Conservation (phyloP, 2,329 filamentous ascomycete species). For the Colletotrichum godetiae region DNA sequence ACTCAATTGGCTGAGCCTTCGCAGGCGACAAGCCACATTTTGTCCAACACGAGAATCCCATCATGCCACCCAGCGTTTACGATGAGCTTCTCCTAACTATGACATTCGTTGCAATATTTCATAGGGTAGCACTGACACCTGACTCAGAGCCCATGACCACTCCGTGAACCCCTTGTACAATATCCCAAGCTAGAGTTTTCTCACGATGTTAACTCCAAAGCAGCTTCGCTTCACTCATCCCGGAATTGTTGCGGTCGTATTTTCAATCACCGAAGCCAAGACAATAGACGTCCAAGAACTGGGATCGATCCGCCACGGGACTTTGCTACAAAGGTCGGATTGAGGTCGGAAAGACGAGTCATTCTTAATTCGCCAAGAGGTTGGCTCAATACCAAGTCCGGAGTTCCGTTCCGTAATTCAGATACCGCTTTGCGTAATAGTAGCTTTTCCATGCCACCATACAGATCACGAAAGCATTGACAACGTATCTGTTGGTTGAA, state of each 20-base stretch:
- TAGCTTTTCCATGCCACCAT: neutral
- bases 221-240: neutral
- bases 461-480: neutral
- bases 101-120: neutral
- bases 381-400: neutral
- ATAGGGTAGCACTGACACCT: neutral
- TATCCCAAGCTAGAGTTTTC: neutral
- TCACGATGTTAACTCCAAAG: no score
- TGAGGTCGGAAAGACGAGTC: neutral
- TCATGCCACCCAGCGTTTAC: neutral
- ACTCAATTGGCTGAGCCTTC: neutral
- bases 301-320: neutral
- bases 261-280: neutral
- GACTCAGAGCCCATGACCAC: neutral
- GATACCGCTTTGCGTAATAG: neutral
- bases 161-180: neutral
- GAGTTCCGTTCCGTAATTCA: neutral
- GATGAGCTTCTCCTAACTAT: no score
- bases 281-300: neutral
- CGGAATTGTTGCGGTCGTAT: neutral
- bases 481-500: neutral
- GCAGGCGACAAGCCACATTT: no score
- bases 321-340: neutral
- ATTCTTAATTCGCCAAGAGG: constrained; percentile 3
- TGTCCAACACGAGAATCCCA: neutral